Conservation (phyloP, 1,139 yeast species). For the Hyphopichia khmerensis region DNA sequence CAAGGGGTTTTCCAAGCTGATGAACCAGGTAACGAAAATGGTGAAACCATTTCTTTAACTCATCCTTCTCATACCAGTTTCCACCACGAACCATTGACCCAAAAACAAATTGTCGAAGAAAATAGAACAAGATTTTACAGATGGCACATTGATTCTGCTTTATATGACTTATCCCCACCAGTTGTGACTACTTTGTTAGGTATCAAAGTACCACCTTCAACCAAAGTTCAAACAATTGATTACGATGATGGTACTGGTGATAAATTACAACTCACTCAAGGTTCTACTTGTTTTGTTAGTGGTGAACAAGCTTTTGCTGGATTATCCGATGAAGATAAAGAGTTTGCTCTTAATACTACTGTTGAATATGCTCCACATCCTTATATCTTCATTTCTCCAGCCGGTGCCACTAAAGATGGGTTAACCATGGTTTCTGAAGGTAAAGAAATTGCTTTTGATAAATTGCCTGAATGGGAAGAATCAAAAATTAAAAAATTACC, state of each 20-base stretch:
- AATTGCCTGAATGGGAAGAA: slow-evolving; percentile 80
- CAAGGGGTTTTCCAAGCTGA: slow-evolving; percentile 72
- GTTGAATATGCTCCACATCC: slow-evolving; percentile 93
- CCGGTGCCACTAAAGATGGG: slow-evolving; percentile 81
- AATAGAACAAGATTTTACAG: slow-evolving; percentile 79
- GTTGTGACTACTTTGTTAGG: slow-evolving; percentile 81
- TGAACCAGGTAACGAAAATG: slow-evolving; percentile 64
- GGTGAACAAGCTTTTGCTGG: slow-evolving; percentile 74
- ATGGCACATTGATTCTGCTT: slow-evolving; percentile 92
- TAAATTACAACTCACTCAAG: slow-evolving; percentile 66
- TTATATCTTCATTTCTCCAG: slow-evolving; percentile 77
- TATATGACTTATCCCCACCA: slow-evolving; percentile 83
- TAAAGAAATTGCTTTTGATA: slow-evolving; percentile 61
- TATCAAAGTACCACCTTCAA: slow-evolving; percentile 67
- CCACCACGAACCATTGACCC: slow-evolving; percentile 66
- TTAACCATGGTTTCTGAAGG: slow-evolving; percentile 81
- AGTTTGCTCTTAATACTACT: slow-evolving; percentile 69
- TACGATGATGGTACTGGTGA: slow-evolving; percentile 69
- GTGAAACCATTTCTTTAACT: slow-evolving; percentile 57
- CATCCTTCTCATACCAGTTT: slow-evolving; percentile 83
- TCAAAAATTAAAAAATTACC: slow-evolving; percentile 74
- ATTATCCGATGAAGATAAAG: slow-evolving; percentile 66
- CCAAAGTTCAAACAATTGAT: slow-evolving; percentile 47
- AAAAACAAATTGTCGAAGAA: slow-evolving; percentile 54
- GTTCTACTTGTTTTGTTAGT: slow-evolving; percentile 84